Evolutionary conservation across 768 basidiomycete species (phyloP).

Genomic region (Phaffia australis): DNA sequence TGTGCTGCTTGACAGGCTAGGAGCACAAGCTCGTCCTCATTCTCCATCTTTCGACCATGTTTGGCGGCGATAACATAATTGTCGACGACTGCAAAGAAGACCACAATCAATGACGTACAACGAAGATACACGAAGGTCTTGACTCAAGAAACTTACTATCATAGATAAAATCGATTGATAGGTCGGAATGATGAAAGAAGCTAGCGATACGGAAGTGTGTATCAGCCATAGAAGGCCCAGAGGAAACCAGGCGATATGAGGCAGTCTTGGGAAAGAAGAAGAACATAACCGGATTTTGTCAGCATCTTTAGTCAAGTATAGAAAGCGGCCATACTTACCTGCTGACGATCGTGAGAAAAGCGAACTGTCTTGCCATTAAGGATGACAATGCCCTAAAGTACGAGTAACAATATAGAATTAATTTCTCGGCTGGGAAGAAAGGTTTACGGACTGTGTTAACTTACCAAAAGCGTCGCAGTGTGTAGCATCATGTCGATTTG

Average conservation of each 20-base stretch:
- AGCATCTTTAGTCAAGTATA: neutral
- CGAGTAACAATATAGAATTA: no score
- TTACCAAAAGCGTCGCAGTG: neutral
- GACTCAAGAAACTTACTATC: neutral
- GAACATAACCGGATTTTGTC: no score
- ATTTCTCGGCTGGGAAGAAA: no score
- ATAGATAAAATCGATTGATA: neutral
- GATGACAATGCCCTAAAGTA: neutral
- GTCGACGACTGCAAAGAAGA: conserved; percentile 1
- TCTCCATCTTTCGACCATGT: conserved; percentile 1
- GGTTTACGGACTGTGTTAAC: no score
- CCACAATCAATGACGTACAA: neutral
- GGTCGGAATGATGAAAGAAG: neutral
- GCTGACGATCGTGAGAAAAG: conserved; percentile 19
- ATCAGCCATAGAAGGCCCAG: neutral
- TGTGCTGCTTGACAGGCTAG: conserved; percentile 1
- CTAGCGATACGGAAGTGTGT: conserved; percentile 4
- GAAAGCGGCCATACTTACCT: neutral
- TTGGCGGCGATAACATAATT: neutral
- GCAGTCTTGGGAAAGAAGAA: no score
- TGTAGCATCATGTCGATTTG: neutral
- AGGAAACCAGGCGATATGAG: no score
- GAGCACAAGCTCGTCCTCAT: neutral
- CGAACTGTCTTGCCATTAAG: conserved; percentile 4
- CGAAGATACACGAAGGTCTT: neutral